phyloP scores from a whole-genome alignment of 2,329 filamentous ascomycete genomes.

The Ascochyta viciae-villosae region DNA sequence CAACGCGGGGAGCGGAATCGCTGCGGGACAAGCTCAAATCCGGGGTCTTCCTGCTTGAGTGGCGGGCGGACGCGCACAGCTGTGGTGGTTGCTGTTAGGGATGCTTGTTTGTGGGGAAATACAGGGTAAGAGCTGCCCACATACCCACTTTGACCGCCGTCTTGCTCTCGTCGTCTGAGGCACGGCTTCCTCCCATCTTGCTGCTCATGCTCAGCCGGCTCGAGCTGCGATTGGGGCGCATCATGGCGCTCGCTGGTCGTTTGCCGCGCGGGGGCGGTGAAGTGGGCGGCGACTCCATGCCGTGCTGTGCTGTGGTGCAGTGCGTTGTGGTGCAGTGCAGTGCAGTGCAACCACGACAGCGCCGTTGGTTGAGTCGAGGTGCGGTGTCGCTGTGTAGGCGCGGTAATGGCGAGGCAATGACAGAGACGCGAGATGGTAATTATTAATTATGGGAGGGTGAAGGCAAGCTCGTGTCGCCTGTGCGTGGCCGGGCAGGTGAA shows the following conservation, averaged over 20 bases:
- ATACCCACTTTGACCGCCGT: constrained; percentile 96
- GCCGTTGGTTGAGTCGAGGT: constrained; percentile 23
- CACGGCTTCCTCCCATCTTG: constrained; percentile 78
- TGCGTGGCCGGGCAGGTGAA: constrained; percentile 7
- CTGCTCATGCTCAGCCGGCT: constrained; percentile 87
- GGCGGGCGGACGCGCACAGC: constrained; percentile 93
- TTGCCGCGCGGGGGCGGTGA: constrained; percentile 53
- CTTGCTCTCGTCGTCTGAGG: constrained; percentile 87
- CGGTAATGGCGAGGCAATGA: constrained; percentile 9
- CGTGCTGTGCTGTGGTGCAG: not conserved
- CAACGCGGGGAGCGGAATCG: constrained; percentile 93
- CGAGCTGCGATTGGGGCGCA: constrained; percentile 77
- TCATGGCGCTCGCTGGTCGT: constrained; percentile 82
- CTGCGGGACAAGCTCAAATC: constrained; percentile 93
- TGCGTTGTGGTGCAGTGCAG: no score
- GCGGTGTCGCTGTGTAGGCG: constrained; percentile 21
- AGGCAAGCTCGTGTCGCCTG: constrained; percentile 3
- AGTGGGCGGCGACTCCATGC: constrained; percentile 48
- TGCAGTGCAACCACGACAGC: constrained; percentile 30
- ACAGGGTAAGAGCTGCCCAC: constrained; percentile 51
- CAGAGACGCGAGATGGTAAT: constrained; percentile 3
- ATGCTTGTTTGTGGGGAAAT: constrained; percentile 8
- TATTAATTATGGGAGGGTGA: not conserved
- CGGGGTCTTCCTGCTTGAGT: constrained; percentile 81
- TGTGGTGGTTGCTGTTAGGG: constrained; percentile 53